Evolutionary conservation across 164 flowering plant species (phyloP), one percentile per base, ranked within the genome.

Genomic region (Aristolochia fimbriata): DNA sequence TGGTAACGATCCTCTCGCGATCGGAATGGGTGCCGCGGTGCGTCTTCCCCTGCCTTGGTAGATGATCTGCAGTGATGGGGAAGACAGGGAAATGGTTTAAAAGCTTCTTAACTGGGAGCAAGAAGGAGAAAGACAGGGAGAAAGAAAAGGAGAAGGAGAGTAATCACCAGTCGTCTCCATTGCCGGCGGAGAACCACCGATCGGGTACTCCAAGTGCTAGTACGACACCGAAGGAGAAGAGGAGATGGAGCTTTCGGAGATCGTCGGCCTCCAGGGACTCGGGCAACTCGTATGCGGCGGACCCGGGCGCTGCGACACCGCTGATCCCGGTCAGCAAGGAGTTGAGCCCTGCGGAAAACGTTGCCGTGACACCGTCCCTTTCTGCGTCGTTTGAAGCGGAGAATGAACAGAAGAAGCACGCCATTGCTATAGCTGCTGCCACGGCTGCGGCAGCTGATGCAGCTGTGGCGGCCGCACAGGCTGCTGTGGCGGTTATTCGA

Each of bases 171-270:
- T 63, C 54, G 23, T 47, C 65, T 24, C 41, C 79, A 45, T 11
- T 45, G 58, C 60, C 60, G 0, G 57, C 63, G 58, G 79, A 68
- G 62, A 77, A 71, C 68, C 58, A 59, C 51, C 37, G 51, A 3
- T 52, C 80, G 1, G 43, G 81, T 0, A 80, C 86, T 48, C 87
- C 94, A 0, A 61, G 71, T 30, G 59, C 81, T 0, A 58, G 41
- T 57, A 54, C 71, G 3, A 82, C 87, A n/a, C 87, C 96, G 0
- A 91, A 83, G 61, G 96, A 91, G 71, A 91, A 83, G 71, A 62
- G 73, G 45, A 68, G 96, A 71, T 91, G 97, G 97, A 91, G 97
- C 68, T 91, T 91, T 55, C 75, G 97, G 62, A 70, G 96, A 69
- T 82, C 94, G 3, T 72, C 88, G 2, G 65, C 80, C 61, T 59